Evolutionary conservation across 345 rosid genomes (phyloP).

Genomic region (Aquilaria malaccensis): DNA sequence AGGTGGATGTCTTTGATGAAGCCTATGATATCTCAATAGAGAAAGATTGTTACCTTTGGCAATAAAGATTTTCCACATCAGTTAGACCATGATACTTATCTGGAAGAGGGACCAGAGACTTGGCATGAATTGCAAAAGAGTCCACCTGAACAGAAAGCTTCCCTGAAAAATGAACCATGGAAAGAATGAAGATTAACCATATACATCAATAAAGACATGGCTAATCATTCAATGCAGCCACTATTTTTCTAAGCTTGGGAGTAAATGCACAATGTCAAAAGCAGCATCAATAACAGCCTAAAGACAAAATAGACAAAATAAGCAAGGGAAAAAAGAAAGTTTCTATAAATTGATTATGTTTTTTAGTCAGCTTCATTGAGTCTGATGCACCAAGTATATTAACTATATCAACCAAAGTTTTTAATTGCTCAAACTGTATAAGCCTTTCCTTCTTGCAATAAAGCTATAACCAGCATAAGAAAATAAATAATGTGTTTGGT

Average conservation of each 20-base stretch:
- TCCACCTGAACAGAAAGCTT: constrained; percentile 84
- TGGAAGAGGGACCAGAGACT: constrained; percentile 83
- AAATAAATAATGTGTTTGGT: no score
- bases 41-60: no score
- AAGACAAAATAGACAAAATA: no score
- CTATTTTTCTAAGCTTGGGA: no score
- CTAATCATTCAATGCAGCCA: no score
- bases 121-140: constrained; percentile 73
- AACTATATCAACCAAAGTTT: constrained; percentile 73
- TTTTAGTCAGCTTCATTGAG: constrained; percentile 87
- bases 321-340: background rate
- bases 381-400: constrained; percentile 87
- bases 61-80: constrained; percentile 30
- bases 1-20: no score
- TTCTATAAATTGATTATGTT: constrained; percentile 41
- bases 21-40: no score
- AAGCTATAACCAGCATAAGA: constrained; percentile 35
- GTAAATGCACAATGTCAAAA: no score
- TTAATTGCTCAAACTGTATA: constrained; percentile 64
- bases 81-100: constrained; percentile 94
- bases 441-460: constrained; percentile 90
- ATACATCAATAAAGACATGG: no score
- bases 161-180: constrained; percentile 39
- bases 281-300: no score
- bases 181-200: background rate